Percentiles rank a stretch among this genome's conserved stretches.
Evolutionary conservation across 164 flowering plant species (phyloP).

Genomic region (Stephania japonica): DNA sequence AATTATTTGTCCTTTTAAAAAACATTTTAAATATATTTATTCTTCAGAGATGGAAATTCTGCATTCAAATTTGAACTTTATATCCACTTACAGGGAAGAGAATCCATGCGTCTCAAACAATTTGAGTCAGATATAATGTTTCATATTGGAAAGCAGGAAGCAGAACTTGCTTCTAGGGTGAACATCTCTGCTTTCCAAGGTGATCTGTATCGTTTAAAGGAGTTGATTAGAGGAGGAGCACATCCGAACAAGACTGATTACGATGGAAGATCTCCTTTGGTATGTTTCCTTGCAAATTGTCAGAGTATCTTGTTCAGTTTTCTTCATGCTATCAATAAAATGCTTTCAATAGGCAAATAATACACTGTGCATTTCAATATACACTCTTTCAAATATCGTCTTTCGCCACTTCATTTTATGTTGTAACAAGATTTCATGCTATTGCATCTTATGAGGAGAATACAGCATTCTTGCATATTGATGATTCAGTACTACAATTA

Average conservation of each 20-base stretch:
- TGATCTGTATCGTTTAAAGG: constrained; percentile 67
- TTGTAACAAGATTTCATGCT: not conserved
- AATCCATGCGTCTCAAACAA: constrained; percentile 59
- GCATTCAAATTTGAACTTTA: not conserved
- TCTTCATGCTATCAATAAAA: not conserved
- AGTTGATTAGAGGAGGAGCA: constrained; percentile 75
- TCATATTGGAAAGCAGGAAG: constrained; percentile 80
- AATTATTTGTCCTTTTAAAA: too few relatives aligned
- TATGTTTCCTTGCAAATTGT: constrained; percentile 24
- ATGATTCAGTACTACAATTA: not conserved
- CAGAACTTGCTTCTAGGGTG: constrained; percentile 73
- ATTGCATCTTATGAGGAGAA: not conserved
- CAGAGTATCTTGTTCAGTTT: not conserved
- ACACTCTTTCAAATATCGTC: not conserved
- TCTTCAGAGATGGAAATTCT: not conserved
- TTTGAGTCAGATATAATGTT: constrained; percentile 68
- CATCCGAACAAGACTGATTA: constrained; percentile 85
- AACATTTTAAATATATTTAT: not conserved
- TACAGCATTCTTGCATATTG: not conserved
- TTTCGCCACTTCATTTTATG: not conserved
- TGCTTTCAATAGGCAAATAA: not conserved
- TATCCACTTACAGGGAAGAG: constrained; percentile 53
- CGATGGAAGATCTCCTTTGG: constrained; percentile 96
- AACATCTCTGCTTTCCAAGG: constrained; percentile 83
- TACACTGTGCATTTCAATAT: too few relatives aligned